Conservation (phyloP, 306 rosid genomes). For the Adenanthera pavonina region DNA sequence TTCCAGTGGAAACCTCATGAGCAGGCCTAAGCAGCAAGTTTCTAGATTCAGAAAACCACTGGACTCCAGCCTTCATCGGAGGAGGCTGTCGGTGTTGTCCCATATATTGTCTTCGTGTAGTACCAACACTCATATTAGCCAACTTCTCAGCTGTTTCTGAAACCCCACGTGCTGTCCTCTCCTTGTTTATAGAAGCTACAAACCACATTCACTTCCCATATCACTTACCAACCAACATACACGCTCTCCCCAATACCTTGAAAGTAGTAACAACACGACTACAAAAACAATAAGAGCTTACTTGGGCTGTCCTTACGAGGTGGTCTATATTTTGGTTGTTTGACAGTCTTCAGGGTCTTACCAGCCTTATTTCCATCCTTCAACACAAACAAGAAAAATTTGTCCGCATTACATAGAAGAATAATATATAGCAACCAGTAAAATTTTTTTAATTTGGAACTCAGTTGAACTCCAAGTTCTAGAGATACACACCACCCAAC, state of each 20-base stretch:
- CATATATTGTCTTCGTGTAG: conserved; percentile 55
- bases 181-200: conserved; percentile 67
- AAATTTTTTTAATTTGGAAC: neutral
- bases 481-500: neutral
- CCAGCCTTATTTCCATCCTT: conserved; percentile 70
- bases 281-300: conserved; percentile 37
- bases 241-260: neutral
- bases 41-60: conserved; percentile 74
- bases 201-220: conserved; percentile 5
- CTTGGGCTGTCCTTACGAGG: conserved; percentile 79
- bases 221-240: neutral
- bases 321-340: conserved; percentile 71
- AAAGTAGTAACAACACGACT: neutral
- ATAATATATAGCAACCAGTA: neutral
- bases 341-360: conserved; percentile 54
- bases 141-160: conserved; percentile 80
- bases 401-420: neutral
- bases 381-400: conserved; percentile 19
- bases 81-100: conserved; percentile 62
- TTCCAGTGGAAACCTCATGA: conserved; percentile 63
- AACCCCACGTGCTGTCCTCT: conserved; percentile 61
- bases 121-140: conserved; percentile 65
- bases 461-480: neutral
- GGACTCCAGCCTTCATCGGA: conserved; percentile 85
- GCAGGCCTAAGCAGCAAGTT: conserved; percentile 63